Evolutionary conservation across 2,329 filamentous ascomycete species (phyloP), one percentile per base, ranked within the genome.

Genomic region (Neocucurbitaria cava): DNA sequence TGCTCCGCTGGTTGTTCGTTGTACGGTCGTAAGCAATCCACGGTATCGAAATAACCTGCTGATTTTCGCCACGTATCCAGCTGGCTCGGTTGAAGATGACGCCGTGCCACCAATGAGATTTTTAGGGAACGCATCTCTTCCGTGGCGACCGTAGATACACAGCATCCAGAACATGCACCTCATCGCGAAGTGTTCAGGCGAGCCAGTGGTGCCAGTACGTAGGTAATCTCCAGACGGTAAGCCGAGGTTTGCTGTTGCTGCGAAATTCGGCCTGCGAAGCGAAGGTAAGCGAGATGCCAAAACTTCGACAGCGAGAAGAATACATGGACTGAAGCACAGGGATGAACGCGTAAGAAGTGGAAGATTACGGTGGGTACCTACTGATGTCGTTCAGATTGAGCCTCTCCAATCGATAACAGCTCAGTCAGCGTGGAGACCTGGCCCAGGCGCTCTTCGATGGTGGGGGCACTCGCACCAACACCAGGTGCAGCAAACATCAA

Each of bases 371-470:
- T n/a, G n/a, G n/a, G n/a, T n/a, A n/a, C n/a, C 28, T 46, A 43
- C 43, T 36, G 18, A 41, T 59, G 65, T 64, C 54, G 66, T 68
- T 60, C 56, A 49, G 42, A 46, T 61, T 62, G 54, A 57, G 57
- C 46, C 43, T 46, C 38, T 33, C n/a, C 48, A 61, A 62, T 63
- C 56, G 62, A 62, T 58, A 58, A n/a, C 49, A 49, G 52, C 57
- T 49, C 47, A 46, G 21, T 15, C 46, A 26, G 53, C 52, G 54
- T 55, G 59, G 49, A 11, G 48, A 52, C 36, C 38, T 57, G 60
- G 58, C 35, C 60, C 46, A 30, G 45, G 52, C 59, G 47, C 43
- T 21, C 30, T 45, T 18, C 21, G 38, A 30, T 39, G 52, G 55
- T 49, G 54, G 56, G 56, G 56, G 52, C 46, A 43, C 40, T 52